Evolutionary conservation across 805 yeast species (phyloP).

Genomic region (Blastobotrys americana): DNA sequence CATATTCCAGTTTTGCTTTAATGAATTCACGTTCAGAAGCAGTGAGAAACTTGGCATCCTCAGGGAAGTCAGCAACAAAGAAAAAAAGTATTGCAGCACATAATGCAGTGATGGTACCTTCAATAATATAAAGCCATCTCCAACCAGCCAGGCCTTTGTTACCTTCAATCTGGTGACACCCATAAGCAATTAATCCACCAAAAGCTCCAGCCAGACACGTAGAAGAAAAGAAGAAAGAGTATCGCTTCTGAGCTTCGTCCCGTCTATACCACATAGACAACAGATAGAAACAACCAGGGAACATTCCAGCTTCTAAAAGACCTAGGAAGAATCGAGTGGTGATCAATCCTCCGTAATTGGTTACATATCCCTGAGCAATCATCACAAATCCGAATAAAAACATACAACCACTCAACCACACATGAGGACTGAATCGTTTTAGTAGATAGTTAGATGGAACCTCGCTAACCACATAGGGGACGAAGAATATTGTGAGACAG

Average conservation of each 20-base stretch:
- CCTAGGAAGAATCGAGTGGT: conserved; percentile 63
- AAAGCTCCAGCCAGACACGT: conserved; percentile 75
- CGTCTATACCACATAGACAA: conserved; percentile 59
- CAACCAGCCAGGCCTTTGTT: conserved; percentile 41
- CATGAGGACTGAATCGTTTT: conserved; percentile 54
- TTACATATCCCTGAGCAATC: conserved; percentile 58
- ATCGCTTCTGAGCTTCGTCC: conserved; percentile 60
- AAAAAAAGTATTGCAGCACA: conserved; percentile 36
- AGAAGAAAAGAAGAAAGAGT: conserved; percentile 60
- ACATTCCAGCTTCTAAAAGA: conserved; percentile 60
- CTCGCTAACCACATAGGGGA: conserved; percentile 60
- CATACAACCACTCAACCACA: conserved; percentile 55
- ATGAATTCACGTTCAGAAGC: conserved; percentile 48
- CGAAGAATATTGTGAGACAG: conserved; percentile 63
- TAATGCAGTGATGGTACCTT: conserved; percentile 36
- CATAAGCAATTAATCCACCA: conserved; percentile 66
- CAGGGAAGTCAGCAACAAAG: conserved; percentile 65
- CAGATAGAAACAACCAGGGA: conserved; percentile 69
- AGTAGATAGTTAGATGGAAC: conserved; percentile 56
- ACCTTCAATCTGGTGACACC: conserved; percentile 47
- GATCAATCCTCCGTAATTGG: conserved; percentile 50
- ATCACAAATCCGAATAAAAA: conserved; percentile 57
- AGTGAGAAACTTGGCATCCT: conserved; percentile 49
- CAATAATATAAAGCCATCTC: conserved; percentile 51
- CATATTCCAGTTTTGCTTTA: conserved; percentile 52